Conservation (phyloP, 768 basidiomycete genomes). For the Mycena venus region DNA sequence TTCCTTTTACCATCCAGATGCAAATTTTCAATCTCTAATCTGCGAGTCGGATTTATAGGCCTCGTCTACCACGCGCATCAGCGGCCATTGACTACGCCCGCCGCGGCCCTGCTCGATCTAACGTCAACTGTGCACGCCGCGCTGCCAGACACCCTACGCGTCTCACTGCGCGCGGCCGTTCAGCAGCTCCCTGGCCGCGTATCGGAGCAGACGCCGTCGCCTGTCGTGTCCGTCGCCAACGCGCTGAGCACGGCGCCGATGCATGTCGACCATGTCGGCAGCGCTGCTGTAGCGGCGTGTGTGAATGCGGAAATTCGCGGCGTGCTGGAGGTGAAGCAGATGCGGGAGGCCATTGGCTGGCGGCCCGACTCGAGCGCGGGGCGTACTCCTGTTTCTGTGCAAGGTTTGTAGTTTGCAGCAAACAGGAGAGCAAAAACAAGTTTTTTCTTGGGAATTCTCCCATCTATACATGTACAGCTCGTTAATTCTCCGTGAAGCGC, state of each 20-base stretch:
- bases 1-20: conserved; percentile 21
- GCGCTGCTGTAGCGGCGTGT: conserved; percentile 78
- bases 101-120: conserved; percentile 86
- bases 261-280: conserved; percentile 95
- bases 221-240: conserved; percentile 79
- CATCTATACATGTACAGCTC: too few relatives aligned
- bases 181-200: neutral
- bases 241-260: conserved; percentile 89
- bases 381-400: neutral
- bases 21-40: conserved; percentile 14
- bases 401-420: neutral
- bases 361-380: too few relatives aligned
- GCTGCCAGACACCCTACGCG: conserved; percentile 17
- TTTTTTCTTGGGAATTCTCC: too few relatives aligned
- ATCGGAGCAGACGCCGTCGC: conserved; percentile 47
- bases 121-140: conserved; percentile 77
- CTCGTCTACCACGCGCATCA: conserved; percentile 96
- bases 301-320: conserved; percentile 66
- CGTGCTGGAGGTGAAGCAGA: conserved; percentile 76
- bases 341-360: conserved; percentile 86
- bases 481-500: too few relatives aligned
- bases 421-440: too few relatives aligned
- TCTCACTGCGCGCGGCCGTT: conserved; percentile 16
- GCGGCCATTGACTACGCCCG: conserved; percentile 89
- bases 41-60: too few relatives aligned